These are phyloP conservation scores for Paecilomyces dactylethromorphus DNA, from an alignment of 2,329 filamentous ascomycete genomes.

Conservation along the genomic window DNA sequence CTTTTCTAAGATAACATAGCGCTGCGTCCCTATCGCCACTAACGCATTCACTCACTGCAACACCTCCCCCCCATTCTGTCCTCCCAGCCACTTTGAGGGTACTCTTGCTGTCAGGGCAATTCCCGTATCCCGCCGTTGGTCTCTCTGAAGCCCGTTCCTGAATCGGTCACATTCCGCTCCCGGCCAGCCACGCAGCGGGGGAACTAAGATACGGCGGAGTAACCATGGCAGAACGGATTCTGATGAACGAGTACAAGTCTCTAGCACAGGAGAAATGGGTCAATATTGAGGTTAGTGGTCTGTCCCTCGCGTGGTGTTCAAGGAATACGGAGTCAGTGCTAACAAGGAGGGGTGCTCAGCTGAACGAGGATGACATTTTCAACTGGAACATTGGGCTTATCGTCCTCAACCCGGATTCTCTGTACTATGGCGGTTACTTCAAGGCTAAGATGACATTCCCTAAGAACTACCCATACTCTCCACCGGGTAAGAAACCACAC, in stretches of 20 bases:
- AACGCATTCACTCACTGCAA: neutral
- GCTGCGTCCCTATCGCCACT: neutral
- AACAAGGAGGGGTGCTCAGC: conserved; percentile 38
- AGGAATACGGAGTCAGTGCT: neutral
- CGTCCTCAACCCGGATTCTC: conserved; percentile 84
- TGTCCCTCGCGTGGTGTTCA: neutral
- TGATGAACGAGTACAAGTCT: conserved; percentile 81
- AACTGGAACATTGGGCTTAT: conserved; percentile 84
- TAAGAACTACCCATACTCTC: conserved; percentile 80
- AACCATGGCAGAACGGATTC: conserved; percentile 58
- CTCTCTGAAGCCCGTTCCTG: neutral
- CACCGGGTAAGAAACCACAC: conserved; percentile 51
- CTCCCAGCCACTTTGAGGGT: neutral
- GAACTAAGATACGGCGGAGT: neutral
- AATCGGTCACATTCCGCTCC: neutral
- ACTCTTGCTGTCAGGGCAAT: neutral
- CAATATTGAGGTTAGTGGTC: conserved; percentile 64
- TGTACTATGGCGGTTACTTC: conserved; percentile 90
- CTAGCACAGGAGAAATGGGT: conserved; percentile 91
- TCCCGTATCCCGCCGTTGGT: neutral
- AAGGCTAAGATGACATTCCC: conserved; percentile 84
- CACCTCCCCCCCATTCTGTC: neutral
- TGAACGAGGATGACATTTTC: conserved; percentile 76
- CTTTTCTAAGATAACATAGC: neutral
- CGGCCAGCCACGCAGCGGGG: neutral